Conservation (phyloP, 805 yeast genomes). For the Metschnikowia proteae region DNA sequence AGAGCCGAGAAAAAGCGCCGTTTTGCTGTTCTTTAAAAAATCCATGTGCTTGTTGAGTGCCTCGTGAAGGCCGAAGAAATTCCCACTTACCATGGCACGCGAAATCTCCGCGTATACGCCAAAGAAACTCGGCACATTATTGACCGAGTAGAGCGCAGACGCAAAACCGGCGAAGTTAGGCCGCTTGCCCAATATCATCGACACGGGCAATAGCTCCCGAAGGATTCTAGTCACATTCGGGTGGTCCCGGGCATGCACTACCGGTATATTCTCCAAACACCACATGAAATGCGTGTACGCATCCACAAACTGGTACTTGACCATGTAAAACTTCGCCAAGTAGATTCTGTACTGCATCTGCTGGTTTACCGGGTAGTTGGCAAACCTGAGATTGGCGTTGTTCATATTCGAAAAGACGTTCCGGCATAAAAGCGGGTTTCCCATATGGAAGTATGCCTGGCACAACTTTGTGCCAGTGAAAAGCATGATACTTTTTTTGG, state of each 20-base stretch:
- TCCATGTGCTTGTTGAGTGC: slow-evolving; percentile 25
- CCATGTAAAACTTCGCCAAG: slow-evolving; percentile 51
- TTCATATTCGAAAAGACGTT: slow-evolving; percentile 61
- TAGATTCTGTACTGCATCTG: slow-evolving; percentile 51
- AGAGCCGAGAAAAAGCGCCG: slow-evolving; percentile 45
- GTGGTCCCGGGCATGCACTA: slow-evolving; percentile 19
- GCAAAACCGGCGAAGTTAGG: slow-evolving; percentile 33
- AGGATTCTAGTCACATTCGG: slow-evolving; percentile 42
- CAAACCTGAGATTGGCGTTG: slow-evolving; percentile 43
- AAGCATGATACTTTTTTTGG: slow-evolving; percentile 48
- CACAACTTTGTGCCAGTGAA: slow-evolving; percentile 54
- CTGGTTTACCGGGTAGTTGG: slow-evolving; percentile 40
- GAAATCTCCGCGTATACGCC: slow-evolving; percentile 36
- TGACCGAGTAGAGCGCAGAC: slow-evolving; percentile 15
- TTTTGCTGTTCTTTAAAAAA: slow-evolving; percentile 34
- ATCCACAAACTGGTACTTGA: slow-evolving; percentile 47
- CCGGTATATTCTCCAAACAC: slow-evolving; percentile 45
- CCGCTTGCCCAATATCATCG: slow-evolving; percentile 51
- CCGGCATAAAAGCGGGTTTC: slow-evolving; percentile 55
- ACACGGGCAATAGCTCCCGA: slow-evolving; percentile 48
- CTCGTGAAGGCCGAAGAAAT: slow-evolving; percentile 32
- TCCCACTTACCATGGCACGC: slow-evolving; percentile 41
- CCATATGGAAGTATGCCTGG: slow-evolving; percentile 51
- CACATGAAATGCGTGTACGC: slow-evolving; percentile 51
- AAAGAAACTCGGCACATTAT: slow-evolving; percentile 22